These are phyloP conservation scores for Aschersonia sp. DNA, from an alignment of 2,329 filamentous ascomycete genomes.

Conservation along the genomic window DNA sequence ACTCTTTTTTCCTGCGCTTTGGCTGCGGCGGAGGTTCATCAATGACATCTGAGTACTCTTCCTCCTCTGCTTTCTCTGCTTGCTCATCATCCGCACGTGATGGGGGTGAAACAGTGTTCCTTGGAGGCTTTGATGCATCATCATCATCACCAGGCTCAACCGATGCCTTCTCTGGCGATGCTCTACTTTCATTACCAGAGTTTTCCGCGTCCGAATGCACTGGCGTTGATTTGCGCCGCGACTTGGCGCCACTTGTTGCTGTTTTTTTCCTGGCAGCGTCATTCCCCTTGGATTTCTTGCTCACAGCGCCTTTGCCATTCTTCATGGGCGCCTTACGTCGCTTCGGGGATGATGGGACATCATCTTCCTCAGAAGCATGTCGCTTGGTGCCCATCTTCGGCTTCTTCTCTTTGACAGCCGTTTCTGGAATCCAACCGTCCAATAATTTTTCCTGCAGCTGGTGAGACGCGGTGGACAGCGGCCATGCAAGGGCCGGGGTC, in stretches of 20 bases:
- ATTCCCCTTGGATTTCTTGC: not conserved
- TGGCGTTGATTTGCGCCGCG: slow-evolving; percentile 5
- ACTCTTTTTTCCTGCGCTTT: slow-evolving; percentile 39
- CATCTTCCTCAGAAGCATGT: slow-evolving; percentile 14
- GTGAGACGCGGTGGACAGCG: not conserved
- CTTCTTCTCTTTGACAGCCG: slow-evolving; percentile 11
- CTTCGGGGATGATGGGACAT: slow-evolving; percentile 12
- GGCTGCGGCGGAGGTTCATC: slow-evolving; percentile 50
- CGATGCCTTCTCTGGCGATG: too few species aligned
- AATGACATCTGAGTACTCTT: slow-evolving; percentile 40
- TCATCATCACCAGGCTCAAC: slow-evolving; percentile 4
- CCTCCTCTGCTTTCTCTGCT: slow-evolving; percentile 16
- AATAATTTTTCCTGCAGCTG: slow-evolving; percentile 18
- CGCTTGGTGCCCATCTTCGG: slow-evolving; percentile 17
- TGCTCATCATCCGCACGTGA: not conserved
- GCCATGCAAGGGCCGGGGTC: not conserved
- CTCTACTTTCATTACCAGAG: not conserved
- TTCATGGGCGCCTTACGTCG: not conserved
- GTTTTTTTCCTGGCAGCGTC: slow-evolving; percentile 1
- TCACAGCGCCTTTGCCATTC: slow-evolving; percentile 12
- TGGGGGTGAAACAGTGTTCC: too few species aligned
- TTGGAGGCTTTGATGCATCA: slow-evolving; percentile 2
- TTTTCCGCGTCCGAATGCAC: slow-evolving; percentile 2
- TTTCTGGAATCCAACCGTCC: slow-evolving; percentile 18
- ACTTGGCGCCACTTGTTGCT: slow-evolving; percentile 4